phyloP scores from a whole-genome alignment of 2,329 filamentous ascomycete species.

The Cryphonectria naterciae region DNA sequence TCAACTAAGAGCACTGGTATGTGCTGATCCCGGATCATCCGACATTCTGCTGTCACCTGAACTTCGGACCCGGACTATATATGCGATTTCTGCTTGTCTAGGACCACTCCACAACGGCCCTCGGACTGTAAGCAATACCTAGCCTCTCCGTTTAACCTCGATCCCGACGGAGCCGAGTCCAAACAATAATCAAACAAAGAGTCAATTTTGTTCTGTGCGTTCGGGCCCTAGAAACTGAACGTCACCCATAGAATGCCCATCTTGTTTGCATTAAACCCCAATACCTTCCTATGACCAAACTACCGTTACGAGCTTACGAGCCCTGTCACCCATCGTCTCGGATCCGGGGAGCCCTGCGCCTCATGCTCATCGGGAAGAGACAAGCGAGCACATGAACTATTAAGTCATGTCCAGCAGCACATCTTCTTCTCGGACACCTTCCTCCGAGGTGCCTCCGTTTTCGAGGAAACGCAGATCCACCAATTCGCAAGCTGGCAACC shows the following conservation, averaged over 20 bases:
- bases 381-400: not conserved
- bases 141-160: not conserved
- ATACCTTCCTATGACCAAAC: not conserved
- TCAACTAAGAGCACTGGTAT: not conserved
- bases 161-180: not conserved
- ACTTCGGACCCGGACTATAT: not conserved
- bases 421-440: not conserved
- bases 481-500: not conserved
- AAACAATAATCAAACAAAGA: not conserved
- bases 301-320: not conserved
- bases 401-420: not conserved
- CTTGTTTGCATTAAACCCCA: not conserved
- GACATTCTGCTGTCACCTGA: not conserved
- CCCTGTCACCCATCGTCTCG: not conserved
- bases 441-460: not conserved
- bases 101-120: not conserved
- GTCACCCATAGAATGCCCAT: not conserved
- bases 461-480: slow-evolving; percentile 5
- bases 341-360: not conserved
- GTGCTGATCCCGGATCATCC: not conserved
- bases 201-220: not conserved
- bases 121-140: not conserved
- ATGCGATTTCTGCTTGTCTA: not conserved
- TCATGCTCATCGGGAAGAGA: not conserved
- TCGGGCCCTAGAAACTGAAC: not conserved